Conservation (phyloP, 2,329 filamentous ascomycete genomes). For the Xylariaceae sp. region DNA sequence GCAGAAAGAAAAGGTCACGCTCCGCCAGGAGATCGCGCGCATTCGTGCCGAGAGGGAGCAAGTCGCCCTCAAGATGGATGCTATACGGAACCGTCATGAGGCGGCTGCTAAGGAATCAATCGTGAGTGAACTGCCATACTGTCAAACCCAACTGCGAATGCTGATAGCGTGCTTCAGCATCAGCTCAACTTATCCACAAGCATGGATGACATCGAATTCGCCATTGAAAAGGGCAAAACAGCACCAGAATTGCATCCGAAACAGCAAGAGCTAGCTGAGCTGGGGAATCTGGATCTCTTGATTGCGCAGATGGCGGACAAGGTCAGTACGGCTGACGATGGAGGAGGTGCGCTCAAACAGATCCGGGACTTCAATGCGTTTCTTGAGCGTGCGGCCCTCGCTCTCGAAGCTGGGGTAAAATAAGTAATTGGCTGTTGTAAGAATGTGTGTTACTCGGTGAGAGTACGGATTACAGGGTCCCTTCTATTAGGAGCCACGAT, state of each 20-base stretch:
- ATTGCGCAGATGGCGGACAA: constrained; percentile 55
- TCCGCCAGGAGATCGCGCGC: constrained; percentile 60
- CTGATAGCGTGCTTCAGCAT: constrained; percentile 29
- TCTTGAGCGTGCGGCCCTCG: constrained; percentile 57
- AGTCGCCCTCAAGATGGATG: constrained; percentile 61
- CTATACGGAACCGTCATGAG: constrained; percentile 59
- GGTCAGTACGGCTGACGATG: constrained; percentile 47
- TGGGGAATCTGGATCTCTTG: constrained; percentile 56
- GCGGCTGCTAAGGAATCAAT: constrained; percentile 49
- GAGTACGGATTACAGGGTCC: too few species aligned
- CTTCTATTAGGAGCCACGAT: not conserved
- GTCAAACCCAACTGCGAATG: too few species aligned
- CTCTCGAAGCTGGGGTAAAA: constrained; percentile 44
- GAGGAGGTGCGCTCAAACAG: constrained; percentile 54
- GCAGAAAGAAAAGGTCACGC: constrained; percentile 54
- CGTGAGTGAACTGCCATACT: constrained; percentile 37
- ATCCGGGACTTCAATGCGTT: constrained; percentile 63
- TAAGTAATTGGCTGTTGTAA: constrained; percentile 5
- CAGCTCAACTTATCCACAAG: constrained; percentile 54
- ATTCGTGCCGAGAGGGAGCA: constrained; percentile 60
- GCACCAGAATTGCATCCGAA: constrained; percentile 46
- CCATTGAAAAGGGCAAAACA: constrained; percentile 48
- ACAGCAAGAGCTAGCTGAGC: constrained; percentile 48
- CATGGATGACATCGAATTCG: constrained; percentile 62
- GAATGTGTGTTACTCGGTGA: not conserved